phyloP scores from a whole-genome alignment of 768 basidiomycete species.

The Kwoniella mangroviensis region DNA sequence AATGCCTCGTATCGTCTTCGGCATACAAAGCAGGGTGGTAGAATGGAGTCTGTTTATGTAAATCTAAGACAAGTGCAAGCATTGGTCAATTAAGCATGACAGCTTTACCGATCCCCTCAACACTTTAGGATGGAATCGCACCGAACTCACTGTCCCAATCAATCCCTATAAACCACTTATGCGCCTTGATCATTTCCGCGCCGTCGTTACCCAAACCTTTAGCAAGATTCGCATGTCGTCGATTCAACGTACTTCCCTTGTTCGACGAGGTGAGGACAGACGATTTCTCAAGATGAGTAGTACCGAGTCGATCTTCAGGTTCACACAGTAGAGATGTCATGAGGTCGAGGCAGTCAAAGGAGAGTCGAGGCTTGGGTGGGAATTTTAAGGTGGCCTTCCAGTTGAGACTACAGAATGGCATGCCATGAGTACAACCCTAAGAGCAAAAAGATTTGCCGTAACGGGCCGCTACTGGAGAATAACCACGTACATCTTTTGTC shows the following conservation, averaged over 20 bases:
- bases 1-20: conserved; percentile 90
- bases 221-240: neutral
- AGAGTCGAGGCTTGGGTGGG: conserved; percentile 79
- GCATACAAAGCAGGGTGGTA: conserved; percentile 82
- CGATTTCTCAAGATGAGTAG: conserved; percentile 36
- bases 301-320: conserved; percentile 81
- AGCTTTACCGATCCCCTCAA: neutral
- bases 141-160: conserved; percentile 70
- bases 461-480: neutral
- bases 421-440: no score
- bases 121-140: neutral
- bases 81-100: neutral
- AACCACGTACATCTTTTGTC: conserved; percentile 76
- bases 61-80: conserved; percentile 58
- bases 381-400: conserved; percentile 90
- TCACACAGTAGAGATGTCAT: conserved; percentile 91
- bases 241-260: conserved; percentile 14
- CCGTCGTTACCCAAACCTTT: conserved; percentile 65
- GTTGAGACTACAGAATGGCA: conserved; percentile 64
- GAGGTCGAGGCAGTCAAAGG: conserved; percentile 82
- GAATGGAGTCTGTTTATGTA: conserved; percentile 81
- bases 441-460: no score
- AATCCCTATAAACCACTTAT: conserved; percentile 88
- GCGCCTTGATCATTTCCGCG: conserved; percentile 85
- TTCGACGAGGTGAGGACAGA: conserved; percentile 58